Percentiles rank a stretch among this genome's conserved stretches.
Conservation (phyloP, 2,329 filamentous ascomycete genomes). For the Talaromyces albobiverticillius region DNA sequence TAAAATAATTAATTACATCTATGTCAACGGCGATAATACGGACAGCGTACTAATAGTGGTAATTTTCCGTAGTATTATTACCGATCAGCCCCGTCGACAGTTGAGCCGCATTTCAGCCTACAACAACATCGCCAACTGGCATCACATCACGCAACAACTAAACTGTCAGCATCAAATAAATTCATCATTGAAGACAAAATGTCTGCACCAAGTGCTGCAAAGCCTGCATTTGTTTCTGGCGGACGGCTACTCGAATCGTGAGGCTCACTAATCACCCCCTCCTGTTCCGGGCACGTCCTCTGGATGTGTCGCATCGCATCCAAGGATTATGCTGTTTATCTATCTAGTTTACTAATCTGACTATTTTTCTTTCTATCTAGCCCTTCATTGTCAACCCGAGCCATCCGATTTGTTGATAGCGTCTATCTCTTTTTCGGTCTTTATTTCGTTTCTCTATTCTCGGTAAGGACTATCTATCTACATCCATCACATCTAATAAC, state of each 20-base stretch:
- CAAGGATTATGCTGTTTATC: too few species aligned
- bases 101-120: neutral
- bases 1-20: neutral
- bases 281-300: neutral
- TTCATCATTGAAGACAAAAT: slow-evolving; percentile 22
- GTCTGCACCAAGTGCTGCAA: slow-evolving; percentile 27
- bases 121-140: too few species aligned
- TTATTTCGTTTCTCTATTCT: slow-evolving; percentile 49
- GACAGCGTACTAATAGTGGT: too few species aligned
- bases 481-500: neutral
- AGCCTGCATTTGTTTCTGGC: slow-evolving; percentile 36
- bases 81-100: too few species aligned
- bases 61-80: too few species aligned
- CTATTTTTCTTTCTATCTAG: slow-evolving; percentile 24
- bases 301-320: neutral
- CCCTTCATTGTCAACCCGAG: slow-evolving; percentile 44
- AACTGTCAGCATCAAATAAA: neutral
- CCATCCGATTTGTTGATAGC: slow-evolving; percentile 39
- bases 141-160: neutral
- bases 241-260: slow-evolving; percentile 39
- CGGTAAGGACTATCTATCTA: slow-evolving; percentile 31
- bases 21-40: too few species aligned
- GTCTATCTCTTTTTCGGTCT: slow-evolving; percentile 49
- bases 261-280: neutral
- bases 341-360: neutral